Conservation (phyloP, 1,139 yeast species). For the Zygoascus sp. region DNA sequence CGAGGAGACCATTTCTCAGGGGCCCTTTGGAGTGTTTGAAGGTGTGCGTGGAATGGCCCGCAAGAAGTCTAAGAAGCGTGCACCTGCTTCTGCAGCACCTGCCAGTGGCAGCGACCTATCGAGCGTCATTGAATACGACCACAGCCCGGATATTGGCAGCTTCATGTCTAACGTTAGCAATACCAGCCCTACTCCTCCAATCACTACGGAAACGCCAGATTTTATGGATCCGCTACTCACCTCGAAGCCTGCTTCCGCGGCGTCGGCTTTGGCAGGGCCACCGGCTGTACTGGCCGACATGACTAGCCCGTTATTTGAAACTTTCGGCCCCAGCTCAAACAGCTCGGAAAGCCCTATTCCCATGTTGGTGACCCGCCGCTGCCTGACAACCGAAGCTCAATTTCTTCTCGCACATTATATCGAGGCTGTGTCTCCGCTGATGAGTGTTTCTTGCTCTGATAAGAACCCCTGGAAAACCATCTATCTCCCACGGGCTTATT, state of each 20-base stretch:
- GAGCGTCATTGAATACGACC: neutral
- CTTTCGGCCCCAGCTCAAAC: neutral
- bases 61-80: constrained; percentile 14
- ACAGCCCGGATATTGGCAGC: neutral
- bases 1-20: constrained; percentile 54
- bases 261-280: too few species aligned
- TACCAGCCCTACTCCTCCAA: neutral
- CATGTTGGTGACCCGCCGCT: neutral
- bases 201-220: neutral
- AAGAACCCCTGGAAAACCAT: constrained; percentile 86
- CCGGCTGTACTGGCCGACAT: neutral
- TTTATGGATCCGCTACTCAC: constrained; percentile 1
- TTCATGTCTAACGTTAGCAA: neutral
- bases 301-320: neutral
- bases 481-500: constrained; percentile 74
- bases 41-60: constrained; percentile 26
- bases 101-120: neutral
- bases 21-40: constrained; percentile 83
- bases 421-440: constrained; percentile 76
- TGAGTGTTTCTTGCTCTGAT: constrained; percentile 80
- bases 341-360: neutral
- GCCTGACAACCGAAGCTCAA: constrained; percentile 35
- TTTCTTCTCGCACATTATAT: constrained; percentile 69
- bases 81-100: neutral
- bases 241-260: too few species aligned